These are phyloP conservation scores for Neonectria ditissima DNA, from an alignment of 2,329 filamentous ascomycete genomes.

Conservation along the genomic window DNA sequence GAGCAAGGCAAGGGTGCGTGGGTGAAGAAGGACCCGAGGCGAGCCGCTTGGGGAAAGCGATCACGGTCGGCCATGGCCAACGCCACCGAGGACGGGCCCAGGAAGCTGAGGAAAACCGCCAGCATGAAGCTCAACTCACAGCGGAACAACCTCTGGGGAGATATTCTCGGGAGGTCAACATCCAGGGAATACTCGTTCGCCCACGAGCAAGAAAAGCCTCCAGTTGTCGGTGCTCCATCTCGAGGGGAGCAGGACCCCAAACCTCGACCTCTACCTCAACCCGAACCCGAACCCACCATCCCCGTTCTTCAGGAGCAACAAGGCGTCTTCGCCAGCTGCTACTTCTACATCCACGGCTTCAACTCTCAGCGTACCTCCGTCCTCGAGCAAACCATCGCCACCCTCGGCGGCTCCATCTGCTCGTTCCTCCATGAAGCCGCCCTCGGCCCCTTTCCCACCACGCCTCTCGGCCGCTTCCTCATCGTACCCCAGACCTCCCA, in stretches of 20 bases:
- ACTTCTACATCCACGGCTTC: conserved; percentile 73
- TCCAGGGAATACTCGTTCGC: conserved; percentile 52
- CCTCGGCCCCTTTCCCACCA: conserved; percentile 44
- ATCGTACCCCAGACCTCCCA: conserved; percentile 66
- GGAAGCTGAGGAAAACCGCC: conserved; percentile 88
- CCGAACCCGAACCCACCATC: conserved; percentile 22
- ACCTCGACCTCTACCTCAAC: conserved; percentile 9
- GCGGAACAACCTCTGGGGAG: conserved; percentile 87
- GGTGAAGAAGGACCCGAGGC: conserved; percentile 63
- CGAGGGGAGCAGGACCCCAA: conserved; percentile 20
- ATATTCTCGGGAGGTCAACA: conserved; percentile 73
- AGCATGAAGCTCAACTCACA: conserved; percentile 86
- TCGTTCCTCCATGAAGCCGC: conserved; percentile 57
- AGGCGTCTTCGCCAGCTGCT: conserved; percentile 66
- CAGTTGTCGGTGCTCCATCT: conserved; percentile 18
- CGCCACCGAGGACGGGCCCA: conserved; percentile 68
- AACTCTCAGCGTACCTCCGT: conserved; percentile 62
- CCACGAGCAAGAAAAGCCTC: conserved; percentile 35
- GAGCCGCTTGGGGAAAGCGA: conserved; percentile 69
- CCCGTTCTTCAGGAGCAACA: conserved; percentile 32
- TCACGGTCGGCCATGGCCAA: conserved; percentile 61
- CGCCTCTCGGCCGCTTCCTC: conserved; percentile 58
- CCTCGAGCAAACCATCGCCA: conserved; percentile 60
- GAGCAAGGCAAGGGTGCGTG: conserved; percentile 84
- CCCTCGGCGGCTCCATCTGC: conserved; percentile 60